Base-by-base conservation (phyloP, 208 protist genomes). In the Crithidia acanthocephali region DNA sequence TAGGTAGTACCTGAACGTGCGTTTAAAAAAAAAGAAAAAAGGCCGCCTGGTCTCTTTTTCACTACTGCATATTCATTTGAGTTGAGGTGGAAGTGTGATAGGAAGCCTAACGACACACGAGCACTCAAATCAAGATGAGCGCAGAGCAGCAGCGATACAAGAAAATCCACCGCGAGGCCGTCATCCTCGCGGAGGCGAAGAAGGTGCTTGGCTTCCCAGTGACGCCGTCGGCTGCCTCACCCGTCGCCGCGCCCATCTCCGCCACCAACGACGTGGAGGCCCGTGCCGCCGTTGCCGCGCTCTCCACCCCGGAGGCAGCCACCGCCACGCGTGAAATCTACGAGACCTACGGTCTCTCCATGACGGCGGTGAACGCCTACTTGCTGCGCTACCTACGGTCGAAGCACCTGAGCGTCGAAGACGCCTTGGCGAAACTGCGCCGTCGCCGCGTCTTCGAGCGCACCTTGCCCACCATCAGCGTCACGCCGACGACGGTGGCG, bases 391-490 rank as follows among this genome's bases (percentile, higher is more conserved):
- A 79, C 66, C 72, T 95, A 35, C 72, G 62, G 13, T 79, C 80
- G 27, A 82, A 83, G 47, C 52, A 90, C 37, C 59, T 83, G 16
- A 81, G 44, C 57, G 69, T 88, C 23, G 22, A 79, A 0, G 83
- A 87, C 28, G 79, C 89, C 30, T 66, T 87, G n/a, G 64, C 70
- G 15, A 78, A 89, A 55, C 74, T 94, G 48, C 71, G 73, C 16
- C 86, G 85, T 28, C 84, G 89, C 4, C 89, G 89, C 22, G 45
- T 56, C 11, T 90, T 88, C 64, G 89, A 94, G 70, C 52, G 64
- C 16, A 80, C 80, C 7, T 64, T 94, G 52, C 79, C 79, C 8
- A 79, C 74, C 45, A 76, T 94, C 51, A 85, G 76, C 57, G 55
- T 94, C 16, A 94, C 86, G 8, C 72, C 81, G 2, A 51, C 68